Base-by-base conservation (phyloP, 495 filamentous ascomycete genomes). In the Pyronema domesticum region DNA sequence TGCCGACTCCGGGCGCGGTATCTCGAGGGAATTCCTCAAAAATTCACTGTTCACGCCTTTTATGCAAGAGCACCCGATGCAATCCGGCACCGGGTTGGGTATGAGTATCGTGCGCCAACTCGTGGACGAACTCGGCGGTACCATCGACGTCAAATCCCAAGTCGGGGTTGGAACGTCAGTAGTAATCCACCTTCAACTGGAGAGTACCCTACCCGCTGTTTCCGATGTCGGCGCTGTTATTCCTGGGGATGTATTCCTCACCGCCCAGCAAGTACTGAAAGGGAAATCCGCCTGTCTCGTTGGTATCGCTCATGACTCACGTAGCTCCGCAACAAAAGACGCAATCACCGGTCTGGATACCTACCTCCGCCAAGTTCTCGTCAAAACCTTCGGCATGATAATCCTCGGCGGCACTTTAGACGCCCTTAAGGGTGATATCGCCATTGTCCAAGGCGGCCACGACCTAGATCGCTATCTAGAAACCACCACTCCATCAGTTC, bases 61-160 rank as follows among this genome's bases (percentile, higher is more conserved):
- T 57, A 66, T 76, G 0, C 81, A 87, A 54, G 82, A 86, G 59
- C 71, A 80, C 58, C 65, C 68, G 1, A 70, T 81, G 6, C 71
- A 75, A 0, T 70, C 74, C 3, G 82, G 83, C 5, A 77, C 79
- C 3, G 82, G 83, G 11, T 71, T 84, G 0, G 81, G 81, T 0
- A 70, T 86, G 14, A 77, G 74, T 43, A 78, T 86, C 43, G 76
- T 82, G 0, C 73, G 74, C n/a, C 77, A 81, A 43, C 71, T 86
- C 10, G 69, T 82, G 3, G 69, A 67, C 19, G 72, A 71, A 23
- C 67, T 86, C 0, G 70, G 71, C 5, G 83, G 82, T 0, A 66
- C 68, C 1, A 73, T 86, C 33, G 69, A 73, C 0, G 69, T 85
- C 2, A 63, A 68, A 3, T 81, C 77, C 56, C 67, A 74, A 17